Evolutionary conservation across 1,284 basidiomycete species (phyloP).

Genomic region (Malassezia obtusa): DNA sequence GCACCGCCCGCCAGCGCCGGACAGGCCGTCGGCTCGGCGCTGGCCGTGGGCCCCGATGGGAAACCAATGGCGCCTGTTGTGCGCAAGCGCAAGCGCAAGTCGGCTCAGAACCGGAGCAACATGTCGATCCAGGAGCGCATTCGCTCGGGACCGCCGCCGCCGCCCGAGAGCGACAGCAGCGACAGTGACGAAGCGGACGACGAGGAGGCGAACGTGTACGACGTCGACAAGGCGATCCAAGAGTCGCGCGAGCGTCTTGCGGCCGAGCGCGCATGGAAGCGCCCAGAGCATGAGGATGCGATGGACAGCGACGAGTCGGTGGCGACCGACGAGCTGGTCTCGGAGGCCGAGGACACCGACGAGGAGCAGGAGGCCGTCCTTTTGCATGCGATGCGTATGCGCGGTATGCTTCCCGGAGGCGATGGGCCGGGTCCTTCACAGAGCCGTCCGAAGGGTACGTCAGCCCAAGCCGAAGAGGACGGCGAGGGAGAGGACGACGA

Average conservation of each 20-base stretch:
- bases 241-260: background rate
- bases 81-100: constrained; percentile 29
- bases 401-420: constrained; percentile 18
- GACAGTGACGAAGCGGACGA: constrained; percentile 17
- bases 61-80: constrained; percentile 22
- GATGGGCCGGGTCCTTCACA: too few relatives aligned
- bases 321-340: constrained; percentile 9
- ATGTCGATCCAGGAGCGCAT: constrained; percentile 19
- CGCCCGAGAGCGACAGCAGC: constrained; percentile 16
- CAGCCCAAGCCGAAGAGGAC: background rate
- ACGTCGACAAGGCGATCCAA: constrained; percentile 9
- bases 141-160: background rate
- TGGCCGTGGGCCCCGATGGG: constrained; percentile 35
- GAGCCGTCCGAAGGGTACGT: too few relatives aligned
- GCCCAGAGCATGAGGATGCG: background rate
- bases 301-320: background rate
- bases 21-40: constrained; percentile 29
- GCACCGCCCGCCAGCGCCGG: background rate
- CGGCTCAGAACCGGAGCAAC: constrained; percentile 8
- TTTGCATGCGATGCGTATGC: constrained; percentile 35
- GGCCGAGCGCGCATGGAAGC: background rate
- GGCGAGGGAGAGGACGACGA: constrained; percentile 11
- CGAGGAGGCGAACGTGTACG: constrained; percentile 8
- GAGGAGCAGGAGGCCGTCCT: constrained; percentile 35
- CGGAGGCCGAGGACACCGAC: constrained; percentile 28